Evolutionary conservation across 768 basidiomycete species (phyloP).

Genomic region (Lactarius indigo): DNA sequence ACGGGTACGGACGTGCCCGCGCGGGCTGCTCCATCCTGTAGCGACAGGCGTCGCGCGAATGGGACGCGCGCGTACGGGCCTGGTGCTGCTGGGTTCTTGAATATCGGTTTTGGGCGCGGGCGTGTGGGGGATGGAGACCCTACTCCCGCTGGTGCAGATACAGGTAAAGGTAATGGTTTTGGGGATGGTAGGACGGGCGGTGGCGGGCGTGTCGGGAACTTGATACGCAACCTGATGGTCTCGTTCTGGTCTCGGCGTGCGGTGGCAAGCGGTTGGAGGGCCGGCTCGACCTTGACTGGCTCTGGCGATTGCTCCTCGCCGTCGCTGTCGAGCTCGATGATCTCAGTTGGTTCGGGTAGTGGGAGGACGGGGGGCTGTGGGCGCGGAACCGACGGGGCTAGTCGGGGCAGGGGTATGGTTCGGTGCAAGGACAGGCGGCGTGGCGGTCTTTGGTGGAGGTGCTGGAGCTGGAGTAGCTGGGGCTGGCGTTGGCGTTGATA

Average conservation of each 20-base stretch:
- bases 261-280: background rate
- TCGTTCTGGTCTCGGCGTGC: constrained; percentile 5
- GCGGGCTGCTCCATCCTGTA: background rate
- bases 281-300: constrained; percentile 7
- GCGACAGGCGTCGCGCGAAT: constrained; percentile 5
- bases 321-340: constrained; percentile 22
- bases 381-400: background rate
- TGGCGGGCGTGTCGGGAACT: constrained; percentile 7
- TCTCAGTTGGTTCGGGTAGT: background rate
- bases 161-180: background rate
- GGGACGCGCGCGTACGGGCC: constrained; percentile 17
- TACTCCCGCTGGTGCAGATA: background rate
- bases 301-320: constrained; percentile 9
- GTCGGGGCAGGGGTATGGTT: background rate
- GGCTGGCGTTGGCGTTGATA: background rate
- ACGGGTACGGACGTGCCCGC: background rate
- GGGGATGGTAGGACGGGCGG: background rate
- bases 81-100: constrained; percentile 15
- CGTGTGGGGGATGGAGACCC: constrained; percentile 14
- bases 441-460: background rate
- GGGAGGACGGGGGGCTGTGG: background rate
- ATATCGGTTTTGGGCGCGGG: constrained; percentile 21
- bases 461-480: constrained; percentile 7
- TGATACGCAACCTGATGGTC: constrained; percentile 14
- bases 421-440: background rate